phyloP scores from a whole-genome alignment of 192 early-diverging fungal genomes.

The Cetraspora pellucida region DNA sequence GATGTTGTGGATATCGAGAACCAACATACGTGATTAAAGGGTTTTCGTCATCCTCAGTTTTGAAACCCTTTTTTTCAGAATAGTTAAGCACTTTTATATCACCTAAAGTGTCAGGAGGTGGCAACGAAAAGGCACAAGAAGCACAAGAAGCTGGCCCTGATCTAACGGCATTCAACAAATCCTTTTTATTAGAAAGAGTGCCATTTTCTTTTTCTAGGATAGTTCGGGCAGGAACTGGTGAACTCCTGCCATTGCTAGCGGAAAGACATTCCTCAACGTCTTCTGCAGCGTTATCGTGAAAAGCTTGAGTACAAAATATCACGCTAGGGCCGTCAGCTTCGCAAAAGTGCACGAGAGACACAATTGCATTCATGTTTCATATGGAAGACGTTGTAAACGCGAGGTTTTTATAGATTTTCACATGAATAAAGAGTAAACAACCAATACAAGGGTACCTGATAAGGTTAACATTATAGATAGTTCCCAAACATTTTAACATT shows the following conservation, averaged over 20 bases:
- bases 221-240: background rate
- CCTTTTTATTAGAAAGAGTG: constrained; percentile 13
- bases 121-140: constrained; percentile 26
- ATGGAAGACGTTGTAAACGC: too few relatives aligned
- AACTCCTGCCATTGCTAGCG: constrained; percentile 13
- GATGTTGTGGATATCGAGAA: constrained; percentile 43
- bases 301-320: constrained; percentile 50
- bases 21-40: constrained; percentile 42
- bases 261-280: constrained; percentile 5
- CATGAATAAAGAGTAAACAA: too few relatives aligned
- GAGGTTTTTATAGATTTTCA: too few relatives aligned
- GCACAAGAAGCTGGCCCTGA: constrained; percentile 23
- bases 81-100: background rate
- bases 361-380: constrained; percentile 45
- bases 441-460: too few relatives aligned
- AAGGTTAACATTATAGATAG: too few relatives aligned
- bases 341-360: constrained; percentile 51
- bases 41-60: constrained; percentile 47
- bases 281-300: constrained; percentile 38
- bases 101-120: background rate
- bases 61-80: constrained; percentile 38
- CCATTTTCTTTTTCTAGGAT: background rate
- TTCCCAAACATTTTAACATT: too few relatives aligned
- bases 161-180: background rate
- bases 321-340: constrained; percentile 48